Percentiles rank a stretch among this genome's conserved stretches.
Conservation (phyloP, 2,329 filamentous ascomycete genomes). For the Sordariomycetes sp. region DNA sequence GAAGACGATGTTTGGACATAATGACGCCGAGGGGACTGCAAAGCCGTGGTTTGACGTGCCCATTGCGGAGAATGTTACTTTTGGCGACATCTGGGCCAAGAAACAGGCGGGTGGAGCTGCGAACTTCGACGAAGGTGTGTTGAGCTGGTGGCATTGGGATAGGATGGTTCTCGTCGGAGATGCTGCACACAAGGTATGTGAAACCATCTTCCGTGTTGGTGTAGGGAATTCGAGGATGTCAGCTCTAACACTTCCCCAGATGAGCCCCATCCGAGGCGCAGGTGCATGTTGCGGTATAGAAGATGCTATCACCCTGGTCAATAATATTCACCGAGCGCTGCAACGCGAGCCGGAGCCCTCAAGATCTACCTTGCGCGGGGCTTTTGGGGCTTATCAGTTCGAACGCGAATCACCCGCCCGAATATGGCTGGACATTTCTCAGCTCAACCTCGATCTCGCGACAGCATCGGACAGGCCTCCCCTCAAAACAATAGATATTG, state of each 20-base stretch:
- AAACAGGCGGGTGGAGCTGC: not conserved
- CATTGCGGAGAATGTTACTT: not conserved
- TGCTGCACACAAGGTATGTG: conserved; percentile 1
- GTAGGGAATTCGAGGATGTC: too few relatives aligned
- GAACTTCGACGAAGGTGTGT: not conserved
- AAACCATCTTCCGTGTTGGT: not conserved
- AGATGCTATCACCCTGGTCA: not conserved
- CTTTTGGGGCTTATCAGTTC: not conserved
- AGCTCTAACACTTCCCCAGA: not conserved
- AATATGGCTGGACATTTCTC: not conserved
- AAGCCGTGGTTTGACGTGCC: conserved; percentile 1
- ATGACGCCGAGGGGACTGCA: not conserved
- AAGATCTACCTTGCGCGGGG: not conserved
- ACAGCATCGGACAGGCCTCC: not conserved
- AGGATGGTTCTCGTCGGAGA: conserved; percentile 1
- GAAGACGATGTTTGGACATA: not conserved
- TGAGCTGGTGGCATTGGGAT: not conserved
- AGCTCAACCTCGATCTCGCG: not conserved
- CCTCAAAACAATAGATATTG: not conserved
- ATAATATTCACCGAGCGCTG: not conserved
- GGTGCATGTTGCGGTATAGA: conserved; percentile 1
- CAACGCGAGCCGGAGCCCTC: not conserved
- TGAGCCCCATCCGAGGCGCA: not conserved
- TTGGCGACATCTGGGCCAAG: not conserved
- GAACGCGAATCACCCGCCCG: not conserved